Evolutionary conservation across 108 stramenopile species (phyloP).

Genomic region (Skeletonema grethae): DNA sequence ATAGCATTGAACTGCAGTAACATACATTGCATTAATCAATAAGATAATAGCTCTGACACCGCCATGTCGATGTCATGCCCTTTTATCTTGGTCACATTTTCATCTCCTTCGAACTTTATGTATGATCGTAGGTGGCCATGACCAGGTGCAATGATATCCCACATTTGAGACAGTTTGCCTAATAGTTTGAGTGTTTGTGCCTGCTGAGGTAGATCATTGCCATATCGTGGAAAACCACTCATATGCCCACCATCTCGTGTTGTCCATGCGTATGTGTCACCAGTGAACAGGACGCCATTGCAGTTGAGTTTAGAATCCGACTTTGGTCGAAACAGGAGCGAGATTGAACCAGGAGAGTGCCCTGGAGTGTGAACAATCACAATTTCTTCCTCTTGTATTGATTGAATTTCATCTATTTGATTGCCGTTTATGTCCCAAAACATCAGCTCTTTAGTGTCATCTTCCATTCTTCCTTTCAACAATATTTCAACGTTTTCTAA

Average conservation of each 20-base stretch:
- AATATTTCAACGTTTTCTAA: constrained; percentile 69
- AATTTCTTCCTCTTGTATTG: constrained; percentile 23
- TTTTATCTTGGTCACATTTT: neutral
- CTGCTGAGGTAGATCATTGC: constrained; percentile 51
- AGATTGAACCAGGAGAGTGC: constrained; percentile 72
- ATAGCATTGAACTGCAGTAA: neutral
- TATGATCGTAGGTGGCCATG: constrained; percentile 60
- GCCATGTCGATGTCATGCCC: neutral
- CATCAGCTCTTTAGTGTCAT: constrained; percentile 11
- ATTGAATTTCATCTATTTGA: neutral
- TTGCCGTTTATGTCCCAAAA: constrained; percentile 46
- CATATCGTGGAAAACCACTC: constrained; percentile 69
- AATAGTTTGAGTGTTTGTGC: constrained; percentile 37
- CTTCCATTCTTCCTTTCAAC: constrained; percentile 10
- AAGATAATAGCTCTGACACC: neutral
- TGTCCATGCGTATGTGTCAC: constrained; percentile 65
- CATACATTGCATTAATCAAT: neutral
- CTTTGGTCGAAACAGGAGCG: constrained; percentile 44
- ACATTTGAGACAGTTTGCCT: constrained; percentile 23
- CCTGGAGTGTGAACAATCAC: constrained; percentile 73
- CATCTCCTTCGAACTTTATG: too few relatives aligned
- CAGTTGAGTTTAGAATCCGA: neutral
- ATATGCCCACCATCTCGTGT: constrained; percentile 59
- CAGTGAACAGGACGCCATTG: constrained; percentile 62
- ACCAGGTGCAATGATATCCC: constrained; percentile 64